Base-by-base conservation (phyloP, 176 grass and related monocot species). In the Triticum turgidum region DNA sequence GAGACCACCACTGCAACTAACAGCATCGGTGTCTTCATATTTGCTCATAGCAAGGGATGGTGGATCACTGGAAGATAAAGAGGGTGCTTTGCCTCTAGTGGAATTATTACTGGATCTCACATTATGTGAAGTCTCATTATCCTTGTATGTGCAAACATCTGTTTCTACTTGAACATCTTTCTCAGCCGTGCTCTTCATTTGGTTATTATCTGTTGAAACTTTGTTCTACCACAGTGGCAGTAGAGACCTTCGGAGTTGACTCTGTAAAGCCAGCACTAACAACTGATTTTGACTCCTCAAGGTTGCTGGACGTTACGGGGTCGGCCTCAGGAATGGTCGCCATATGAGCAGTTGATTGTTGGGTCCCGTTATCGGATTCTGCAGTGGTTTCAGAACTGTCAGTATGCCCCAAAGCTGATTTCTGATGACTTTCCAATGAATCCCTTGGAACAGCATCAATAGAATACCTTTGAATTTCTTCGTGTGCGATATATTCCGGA, bases 401-500 rank as follows among this genome's bases (percentile, higher is more conserved):
- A 62, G 12, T 74, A 89, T 22, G 66, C 44, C 4, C 34, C 56
- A 80, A 65, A 79, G 49, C 6, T 82, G 82, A 59, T 82, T 63
- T 87, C 41, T 58, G 14, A 45, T 67, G 56, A 49, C 74, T 69
- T 66, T 70, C 49, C 7, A n/a, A 5, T 30, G 85, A 35, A 71
- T 20, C 69, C 35, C 44, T 66, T 39, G 24, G 45, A 39, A 69
- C 13, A 80, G 9, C 3, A 41, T 84, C 80, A 8, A 20, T 22
- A 17, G 44, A 59, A 82, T 65, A 83, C 38, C 54, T 73, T 75
- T 80, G 79, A 77, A 88, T 83, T 87, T 91, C 49, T 81, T 80
- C 89, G 78, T 61, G 69, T 22, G 62, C 17, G 74, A 29, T 17
- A 59, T 97, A 59, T 82, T 85, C 80, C 83, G 18, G 71, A 61